These are phyloP conservation scores for Paralagenidium karlingii DNA, from an alignment of 352 stramenopile genomes.

Conservation along the genomic window DNA sequence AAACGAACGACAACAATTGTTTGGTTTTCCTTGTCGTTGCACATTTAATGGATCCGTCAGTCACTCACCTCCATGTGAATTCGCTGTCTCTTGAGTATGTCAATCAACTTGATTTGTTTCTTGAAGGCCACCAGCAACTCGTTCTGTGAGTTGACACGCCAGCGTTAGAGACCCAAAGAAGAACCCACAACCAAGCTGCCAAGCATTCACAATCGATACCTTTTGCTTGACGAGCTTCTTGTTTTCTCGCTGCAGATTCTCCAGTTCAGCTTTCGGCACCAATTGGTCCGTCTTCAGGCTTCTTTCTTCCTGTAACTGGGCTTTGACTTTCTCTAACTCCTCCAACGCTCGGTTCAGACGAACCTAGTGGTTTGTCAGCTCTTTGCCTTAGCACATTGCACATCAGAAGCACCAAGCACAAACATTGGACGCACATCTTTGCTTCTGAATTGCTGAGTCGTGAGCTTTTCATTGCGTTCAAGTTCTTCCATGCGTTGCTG, in stretches of 20 bases:
- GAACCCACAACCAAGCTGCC: background rate
- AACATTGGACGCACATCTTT: conserved; percentile 34
- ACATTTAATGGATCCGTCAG: background rate
- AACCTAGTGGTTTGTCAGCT: conserved; percentile 16
- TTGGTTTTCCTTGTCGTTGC: background rate
- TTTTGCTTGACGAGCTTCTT: conserved; percentile 78
- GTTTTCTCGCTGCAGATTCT: conserved; percentile 47
- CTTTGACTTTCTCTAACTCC: conserved; percentile 61
- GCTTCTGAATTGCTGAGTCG: conserved; percentile 52
- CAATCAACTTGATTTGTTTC: conserved; percentile 81
- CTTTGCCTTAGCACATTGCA: background rate
- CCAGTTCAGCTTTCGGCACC: conserved; percentile 36
- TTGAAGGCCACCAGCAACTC: conserved; percentile 69
- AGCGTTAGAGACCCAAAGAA: conserved; percentile 1
- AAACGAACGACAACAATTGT: conserved; percentile 2
- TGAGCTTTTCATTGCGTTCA: conserved; percentile 43
- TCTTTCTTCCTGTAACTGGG: conserved; percentile 45
- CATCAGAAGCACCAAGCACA: too few species aligned
- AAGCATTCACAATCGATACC: conserved; percentile 9
- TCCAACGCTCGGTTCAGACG: conserved; percentile 64
- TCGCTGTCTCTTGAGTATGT: conserved; percentile 72
- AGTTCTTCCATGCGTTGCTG: conserved; percentile 34
- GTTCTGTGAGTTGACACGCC: conserved; percentile 22
- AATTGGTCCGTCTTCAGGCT: conserved; percentile 26
- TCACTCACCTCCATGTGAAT: conserved; percentile 68